Conservation (phyloP, 2,329 filamentous ascomycete genomes). For the Westerdykella sp. region DNA sequence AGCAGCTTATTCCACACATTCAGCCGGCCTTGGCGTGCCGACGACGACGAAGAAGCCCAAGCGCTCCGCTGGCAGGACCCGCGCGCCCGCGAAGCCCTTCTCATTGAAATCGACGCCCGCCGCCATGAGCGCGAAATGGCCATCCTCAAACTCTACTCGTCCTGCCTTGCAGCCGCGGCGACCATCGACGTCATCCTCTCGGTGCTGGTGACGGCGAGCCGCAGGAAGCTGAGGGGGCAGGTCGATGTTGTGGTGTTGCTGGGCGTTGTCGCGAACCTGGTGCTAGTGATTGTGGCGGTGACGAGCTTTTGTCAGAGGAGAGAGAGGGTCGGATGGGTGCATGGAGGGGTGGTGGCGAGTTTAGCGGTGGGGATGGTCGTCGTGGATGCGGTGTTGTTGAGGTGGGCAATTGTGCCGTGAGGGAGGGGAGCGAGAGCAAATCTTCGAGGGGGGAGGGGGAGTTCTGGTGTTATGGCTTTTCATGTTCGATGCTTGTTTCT, state of each 20-base stretch:
- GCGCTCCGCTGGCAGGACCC: neutral
- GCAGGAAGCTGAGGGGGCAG: constrained; percentile 60
- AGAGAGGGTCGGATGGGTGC: constrained; percentile 27
- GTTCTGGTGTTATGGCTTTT: neutral
- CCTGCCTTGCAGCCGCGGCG: constrained; percentile 54
- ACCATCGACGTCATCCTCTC: constrained; percentile 59
- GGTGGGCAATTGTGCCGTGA: constrained; percentile 14
- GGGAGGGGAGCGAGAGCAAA: no score
- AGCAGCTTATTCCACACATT: constrained; percentile 26
- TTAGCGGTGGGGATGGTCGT: constrained; percentile 21
- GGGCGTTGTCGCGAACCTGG: constrained; percentile 61
- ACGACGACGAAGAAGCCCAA: constrained; percentile 27
- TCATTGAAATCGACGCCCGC: constrained; percentile 24
- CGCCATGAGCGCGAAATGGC: constrained; percentile 31
- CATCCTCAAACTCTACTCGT: constrained; percentile 39
- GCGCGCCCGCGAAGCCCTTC: constrained; percentile 45
- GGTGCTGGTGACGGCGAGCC: constrained; percentile 61
- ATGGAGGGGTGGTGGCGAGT: constrained; percentile 23
- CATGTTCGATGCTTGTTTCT: no score
- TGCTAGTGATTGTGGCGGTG: constrained; percentile 25
- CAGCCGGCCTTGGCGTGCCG: constrained; percentile 27
- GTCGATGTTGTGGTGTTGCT: constrained; percentile 68
- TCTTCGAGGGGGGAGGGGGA: constrained; percentile 8
- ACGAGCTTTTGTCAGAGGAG: constrained; percentile 27
- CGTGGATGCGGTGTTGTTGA: constrained; percentile 24